Evolutionary conservation across 1,284 basidiomycete species (phyloP).

Genomic region (Irpex rosettiformis): DNA sequence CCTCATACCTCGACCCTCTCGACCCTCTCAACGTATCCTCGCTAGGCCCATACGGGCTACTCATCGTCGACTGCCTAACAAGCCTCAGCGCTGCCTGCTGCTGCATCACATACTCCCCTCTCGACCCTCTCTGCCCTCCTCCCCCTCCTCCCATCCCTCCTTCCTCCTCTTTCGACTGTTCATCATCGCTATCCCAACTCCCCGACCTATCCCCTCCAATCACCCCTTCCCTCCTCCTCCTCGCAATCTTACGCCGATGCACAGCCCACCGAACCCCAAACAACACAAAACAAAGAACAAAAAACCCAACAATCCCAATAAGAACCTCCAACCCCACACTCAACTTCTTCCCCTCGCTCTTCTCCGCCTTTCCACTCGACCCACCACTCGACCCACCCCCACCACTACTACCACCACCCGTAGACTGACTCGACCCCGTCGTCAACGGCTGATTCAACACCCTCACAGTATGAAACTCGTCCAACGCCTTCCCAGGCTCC

Average conservation of each 20-base stretch:
- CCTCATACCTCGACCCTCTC: constrained; percentile 30
- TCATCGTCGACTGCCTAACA: constrained; percentile 23
- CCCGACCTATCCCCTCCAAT: constrained; percentile 4
- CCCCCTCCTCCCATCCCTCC: too few species aligned
- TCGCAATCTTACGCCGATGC: constrained; percentile 33
- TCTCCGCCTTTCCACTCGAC: constrained; percentile 3
- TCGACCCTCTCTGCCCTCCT: constrained; percentile 19
- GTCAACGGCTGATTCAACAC: constrained; percentile 53
- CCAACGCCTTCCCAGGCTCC: constrained; percentile 50
- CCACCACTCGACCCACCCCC: not conserved
- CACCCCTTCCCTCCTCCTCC: constrained; percentile 5
- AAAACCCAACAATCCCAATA: constrained; percentile 52
- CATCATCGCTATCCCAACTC: constrained; percentile 12
- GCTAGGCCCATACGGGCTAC: constrained; percentile 21
- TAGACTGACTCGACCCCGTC: constrained; percentile 1
- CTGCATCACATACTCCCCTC: constrained; percentile 20
- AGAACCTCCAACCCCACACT: constrained; percentile 59
- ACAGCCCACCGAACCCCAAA: constrained; percentile 53
- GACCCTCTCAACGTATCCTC: constrained; percentile 31
- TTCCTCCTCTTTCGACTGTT: constrained; percentile 15
- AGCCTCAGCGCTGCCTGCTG: constrained; percentile 24
- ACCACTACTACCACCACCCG: not conserved
- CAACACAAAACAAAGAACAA: constrained; percentile 48
- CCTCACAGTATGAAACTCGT: constrained; percentile 64
- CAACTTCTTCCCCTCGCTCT: constrained; percentile 31